Evolutionary conservation across 192 early-diverging fungal species (phyloP), one percentile per base, ranked within the genome.

Genomic region (Jimgerdemannia flammicorona): DNA sequence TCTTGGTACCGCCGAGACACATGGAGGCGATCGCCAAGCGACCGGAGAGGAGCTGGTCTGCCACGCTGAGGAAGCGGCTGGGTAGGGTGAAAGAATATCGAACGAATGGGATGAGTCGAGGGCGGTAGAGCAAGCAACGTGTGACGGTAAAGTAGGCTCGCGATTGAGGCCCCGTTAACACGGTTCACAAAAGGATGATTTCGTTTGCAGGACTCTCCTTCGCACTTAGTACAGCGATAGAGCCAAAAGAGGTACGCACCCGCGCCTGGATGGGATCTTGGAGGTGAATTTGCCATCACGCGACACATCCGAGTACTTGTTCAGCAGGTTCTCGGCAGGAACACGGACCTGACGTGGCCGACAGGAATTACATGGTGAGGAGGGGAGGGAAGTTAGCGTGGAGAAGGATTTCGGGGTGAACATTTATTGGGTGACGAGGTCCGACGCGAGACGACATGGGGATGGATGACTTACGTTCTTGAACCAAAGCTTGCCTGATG

Each of bases 21-120:
- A 92, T 86, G 44, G 90, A 81, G 3, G 91, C 89, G 72, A 93
- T 92, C 14, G 89, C 91, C 44, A 92, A 79, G 71, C 90, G 83
- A 9, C 93, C 93, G 9, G 90, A 88, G 40, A 94, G 79, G 40
- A 94, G 76, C 71, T 93, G 93, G 80, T 94, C 90, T 18, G 93
- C 93, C 9, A 94, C 93, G 68, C 85, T 90, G n/a, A 94, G 78
- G 81, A 94, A 94, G 42, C 93, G 88, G 29, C 88, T 88, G 69
- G 44, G 19, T 40, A 19, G 17, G 49, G 6, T 59, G 6, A 59
- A 59, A 10, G 14, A 59, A 59, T 59, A 59, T 14, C 6, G 14
- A 14, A 59, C 6, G 8, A 59, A 70, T 29, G 29, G 1, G 29
- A 29, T 29, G 29, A 29, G 29, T 29, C 29, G 29, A 29, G 29